These are phyloP conservation scores for Annulohypoxylon truncatum DNA, from an alignment of 2,329 filamentous ascomycete genomes.

Conservation along the genomic window DNA sequence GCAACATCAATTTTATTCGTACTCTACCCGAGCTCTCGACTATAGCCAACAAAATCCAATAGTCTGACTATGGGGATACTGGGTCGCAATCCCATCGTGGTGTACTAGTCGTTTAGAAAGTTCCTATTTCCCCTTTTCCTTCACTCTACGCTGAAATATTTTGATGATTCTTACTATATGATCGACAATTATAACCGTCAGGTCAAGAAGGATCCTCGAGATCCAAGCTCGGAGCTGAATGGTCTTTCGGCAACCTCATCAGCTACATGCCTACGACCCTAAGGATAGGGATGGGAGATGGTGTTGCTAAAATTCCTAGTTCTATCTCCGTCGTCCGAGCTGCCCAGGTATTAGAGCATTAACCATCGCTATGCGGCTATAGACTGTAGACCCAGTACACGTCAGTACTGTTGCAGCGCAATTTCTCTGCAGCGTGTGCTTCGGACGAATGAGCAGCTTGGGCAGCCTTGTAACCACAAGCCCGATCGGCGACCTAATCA, in stretches of 20 bases:
- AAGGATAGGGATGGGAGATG: not conserved
- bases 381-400: conserved; percentile 20
- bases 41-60: conserved; percentile 30
- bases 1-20: conserved; percentile 9
- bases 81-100: conserved; percentile 8
- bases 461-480: conserved; percentile 34
- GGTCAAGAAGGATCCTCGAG: conserved; percentile 23
- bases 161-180: conserved; percentile 27
- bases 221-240: conserved; percentile 32
- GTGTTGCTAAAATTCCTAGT: not conserved
- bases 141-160: conserved; percentile 5
- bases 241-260: conserved; percentile 11
- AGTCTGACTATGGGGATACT: conserved; percentile 25
- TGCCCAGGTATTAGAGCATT: not conserved
- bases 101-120: conserved; percentile 2
- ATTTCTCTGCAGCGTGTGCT: conserved; percentile 33
- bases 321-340: conserved; percentile 18
- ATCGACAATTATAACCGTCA: conserved; percentile 39
- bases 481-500: conserved; percentile 42
- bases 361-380: conserved; percentile 21
- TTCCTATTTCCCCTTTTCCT: conserved; percentile 5
- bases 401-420: conserved; percentile 39
- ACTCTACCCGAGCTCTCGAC: conserved; percentile 5
- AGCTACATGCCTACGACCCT: not conserved
- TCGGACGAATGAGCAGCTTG: conserved; percentile 34